phyloP scores from a whole-genome alignment of 2,329 filamentous ascomycete genomes.

The Thelonectria olida region DNA sequence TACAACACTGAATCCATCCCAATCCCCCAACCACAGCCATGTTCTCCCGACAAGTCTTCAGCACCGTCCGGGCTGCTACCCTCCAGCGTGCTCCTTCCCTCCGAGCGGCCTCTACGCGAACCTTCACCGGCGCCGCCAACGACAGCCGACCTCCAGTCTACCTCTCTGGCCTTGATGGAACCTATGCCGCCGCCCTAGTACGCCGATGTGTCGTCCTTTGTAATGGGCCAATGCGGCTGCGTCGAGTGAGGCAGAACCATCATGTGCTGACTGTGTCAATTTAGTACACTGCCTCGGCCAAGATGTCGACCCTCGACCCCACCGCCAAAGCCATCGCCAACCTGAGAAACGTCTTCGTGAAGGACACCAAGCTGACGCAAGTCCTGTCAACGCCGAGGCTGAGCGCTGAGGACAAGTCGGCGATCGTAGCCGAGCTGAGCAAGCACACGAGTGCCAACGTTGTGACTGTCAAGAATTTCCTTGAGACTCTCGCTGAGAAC shows the following conservation, averaged over 20 bases:
- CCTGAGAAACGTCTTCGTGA: constrained; percentile 78
- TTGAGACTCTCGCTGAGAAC: constrained; percentile 90
- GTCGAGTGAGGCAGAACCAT: too few relatives aligned
- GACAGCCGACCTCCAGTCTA: constrained; percentile 79
- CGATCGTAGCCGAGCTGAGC: constrained; percentile 86
- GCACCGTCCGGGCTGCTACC: constrained; percentile 65
- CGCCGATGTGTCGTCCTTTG: too few relatives aligned
- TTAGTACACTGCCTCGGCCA: constrained; percentile 96
- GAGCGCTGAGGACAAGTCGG: constrained; percentile 79
- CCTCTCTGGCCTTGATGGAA: constrained; percentile 97
- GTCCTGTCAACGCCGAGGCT: constrained; percentile 88
- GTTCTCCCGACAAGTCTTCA: constrained; percentile 69
- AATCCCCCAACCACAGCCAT: constrained; percentile 47
- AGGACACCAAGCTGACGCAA: constrained; percentile 80
- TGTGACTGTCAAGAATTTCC: constrained; percentile 93
- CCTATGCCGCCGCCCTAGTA: constrained; percentile 99
- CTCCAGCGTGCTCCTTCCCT: constrained; percentile 63
- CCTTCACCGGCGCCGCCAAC: constrained; percentile 81
- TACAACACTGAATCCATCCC: constrained; percentile 28
- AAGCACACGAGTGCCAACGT: constrained; percentile 83
- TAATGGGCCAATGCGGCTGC: too few relatives aligned
- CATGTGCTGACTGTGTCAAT: constrained; percentile 51
- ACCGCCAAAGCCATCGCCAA: constrained; percentile 81
- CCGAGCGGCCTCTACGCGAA: constrained; percentile 68
- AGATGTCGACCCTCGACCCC: constrained; percentile 84